Base-by-base conservation (phyloP, 345 rosid genomes). In the Dipteronia sinensis region DNA sequence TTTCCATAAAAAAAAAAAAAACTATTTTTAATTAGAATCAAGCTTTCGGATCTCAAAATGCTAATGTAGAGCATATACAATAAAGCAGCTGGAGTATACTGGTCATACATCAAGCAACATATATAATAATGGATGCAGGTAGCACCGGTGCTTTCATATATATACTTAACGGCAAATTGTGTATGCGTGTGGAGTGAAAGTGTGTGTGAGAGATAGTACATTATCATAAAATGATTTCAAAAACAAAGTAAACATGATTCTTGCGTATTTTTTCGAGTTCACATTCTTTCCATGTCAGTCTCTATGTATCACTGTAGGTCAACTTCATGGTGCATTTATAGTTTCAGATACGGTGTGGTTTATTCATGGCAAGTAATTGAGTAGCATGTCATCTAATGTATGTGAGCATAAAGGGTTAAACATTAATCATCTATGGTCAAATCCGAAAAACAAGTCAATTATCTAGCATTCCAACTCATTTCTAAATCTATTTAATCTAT, bases 1-100 rank as follows among this genome's bases (percentile, higher is more conserved):
- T 17, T 27, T 17, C 46, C 73, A 29, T 59, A 65, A 46, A n/a
- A 27, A 0, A 27, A 27, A 27, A 67, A 42, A 10, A 38, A 29
- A 53, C 55, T 72, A 75, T 23, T 19, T 75, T 47, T 49, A 49
- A 27, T 44, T 49, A 51, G 15, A 53, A 66, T 31, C 64, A 20
- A 34, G 49, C 49, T 75, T n/a, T 12, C 27, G 17, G 15, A 19
- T 40, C 63, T 65, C 46, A 65, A 7, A 42, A 67, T 9, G 38
- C 27, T 49, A 27, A 56, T 17, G 19, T 47, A 61, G 22, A 62
- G 4, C 13, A 25, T 51, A 34, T 13, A 27, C 3, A 25, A 4
- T n/a, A 5, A 49, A 49, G 55, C 31, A 16, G 3, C 15, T 15
- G 23, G 65, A 53, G 56, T 34, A 31, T n/a, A 72, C 53, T 3